These are phyloP conservation scores for Alternaria consortialis DNA, from an alignment of 2,329 filamentous ascomycete species.

Conservation along the genomic window DNA sequence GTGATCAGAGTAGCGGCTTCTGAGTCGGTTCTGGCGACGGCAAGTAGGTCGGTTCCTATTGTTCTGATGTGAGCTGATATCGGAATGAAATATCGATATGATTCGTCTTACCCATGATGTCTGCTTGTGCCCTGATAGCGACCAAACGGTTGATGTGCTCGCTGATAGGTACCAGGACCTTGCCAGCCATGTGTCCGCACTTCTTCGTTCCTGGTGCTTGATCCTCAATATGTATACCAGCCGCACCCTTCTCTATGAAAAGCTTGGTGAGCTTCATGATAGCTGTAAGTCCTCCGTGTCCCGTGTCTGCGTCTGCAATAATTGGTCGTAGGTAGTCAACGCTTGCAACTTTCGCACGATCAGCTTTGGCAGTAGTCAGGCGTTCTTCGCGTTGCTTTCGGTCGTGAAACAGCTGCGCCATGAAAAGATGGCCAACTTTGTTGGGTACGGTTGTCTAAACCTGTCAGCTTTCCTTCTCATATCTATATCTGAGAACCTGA, in stretches of 20 bases:
- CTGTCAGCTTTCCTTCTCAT: conserved; percentile 20
- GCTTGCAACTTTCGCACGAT: conserved; percentile 78
- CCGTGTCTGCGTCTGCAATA: conserved; percentile 95
- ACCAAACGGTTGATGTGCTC: conserved; percentile 99
- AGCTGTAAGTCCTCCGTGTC: conserved; percentile 95
- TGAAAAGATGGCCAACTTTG: conserved; percentile 97
- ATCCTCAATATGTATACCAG: conserved; percentile 98
- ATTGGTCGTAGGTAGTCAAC: conserved; percentile 95
- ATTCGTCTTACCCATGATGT: conserved; percentile 82
- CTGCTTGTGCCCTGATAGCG: conserved; percentile 94
- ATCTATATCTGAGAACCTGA: background rate
- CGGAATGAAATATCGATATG: background rate
- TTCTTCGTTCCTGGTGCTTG: conserved; percentile 99
- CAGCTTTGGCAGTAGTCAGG: conserved; percentile 74
- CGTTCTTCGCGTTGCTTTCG: conserved; percentile 98
- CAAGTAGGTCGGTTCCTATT: conserved; percentile 82
- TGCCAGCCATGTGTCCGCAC: conserved; percentile 99
- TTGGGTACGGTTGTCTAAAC: conserved; percentile 94
- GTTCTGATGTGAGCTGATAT: background rate
- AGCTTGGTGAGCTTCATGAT: conserved; percentile 99
- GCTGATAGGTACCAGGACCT: conserved; percentile 93
- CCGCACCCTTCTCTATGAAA: conserved; percentile 94
- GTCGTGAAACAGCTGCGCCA: conserved; percentile 99
- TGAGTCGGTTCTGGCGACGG: conserved; percentile 93
- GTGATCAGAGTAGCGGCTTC: conserved; percentile 98